These are phyloP conservation scores for Melastoma candidum DNA, from an alignment of 441 rosid genomes.

Conservation along the genomic window DNA sequence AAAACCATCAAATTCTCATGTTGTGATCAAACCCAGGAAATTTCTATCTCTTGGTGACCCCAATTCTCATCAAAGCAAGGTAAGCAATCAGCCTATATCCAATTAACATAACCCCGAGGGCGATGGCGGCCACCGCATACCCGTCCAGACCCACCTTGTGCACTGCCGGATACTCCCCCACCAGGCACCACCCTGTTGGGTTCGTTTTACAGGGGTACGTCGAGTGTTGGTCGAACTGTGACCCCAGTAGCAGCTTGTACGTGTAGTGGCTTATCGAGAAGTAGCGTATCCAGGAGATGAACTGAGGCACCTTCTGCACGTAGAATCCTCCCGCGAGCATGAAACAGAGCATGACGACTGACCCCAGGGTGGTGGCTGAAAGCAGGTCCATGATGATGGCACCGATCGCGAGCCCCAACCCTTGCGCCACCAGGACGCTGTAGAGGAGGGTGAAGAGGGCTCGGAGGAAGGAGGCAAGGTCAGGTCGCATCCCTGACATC, in stretches of 20 bases:
- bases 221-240: constrained; percentile 9
- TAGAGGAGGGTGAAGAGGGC: constrained; percentile 23
- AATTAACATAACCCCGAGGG: constrained; percentile 24
- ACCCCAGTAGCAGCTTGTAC: constrained; percentile 23
- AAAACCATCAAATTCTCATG: too few species aligned
- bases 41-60: too few species aligned
- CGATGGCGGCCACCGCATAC: constrained; percentile 20
- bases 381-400: constrained; percentile 27
- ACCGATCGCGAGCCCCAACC: constrained; percentile 25
- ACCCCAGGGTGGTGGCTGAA: constrained; percentile 23
- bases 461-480: constrained; percentile 9
- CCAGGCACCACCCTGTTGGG: constrained; percentile 9
- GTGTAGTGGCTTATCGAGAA: constrained; percentile 24
- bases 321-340: constrained; percentile 28
- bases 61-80: constrained; percentile 24
- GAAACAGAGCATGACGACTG: constrained; percentile 19
- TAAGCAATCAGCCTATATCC: constrained; percentile 34
- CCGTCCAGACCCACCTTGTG: constrained; percentile 15
- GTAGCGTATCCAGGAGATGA: constrained; percentile 27
- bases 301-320: constrained; percentile 25
- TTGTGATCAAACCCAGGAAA: too few species aligned
- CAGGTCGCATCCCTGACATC: constrained; percentile 21
- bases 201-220: constrained; percentile 8
- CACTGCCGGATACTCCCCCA: constrained; percentile 9
- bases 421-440: constrained; percentile 18